phyloP scores from a whole-genome alignment of 83 land plant genomes.

The Thuja plicata region DNA sequence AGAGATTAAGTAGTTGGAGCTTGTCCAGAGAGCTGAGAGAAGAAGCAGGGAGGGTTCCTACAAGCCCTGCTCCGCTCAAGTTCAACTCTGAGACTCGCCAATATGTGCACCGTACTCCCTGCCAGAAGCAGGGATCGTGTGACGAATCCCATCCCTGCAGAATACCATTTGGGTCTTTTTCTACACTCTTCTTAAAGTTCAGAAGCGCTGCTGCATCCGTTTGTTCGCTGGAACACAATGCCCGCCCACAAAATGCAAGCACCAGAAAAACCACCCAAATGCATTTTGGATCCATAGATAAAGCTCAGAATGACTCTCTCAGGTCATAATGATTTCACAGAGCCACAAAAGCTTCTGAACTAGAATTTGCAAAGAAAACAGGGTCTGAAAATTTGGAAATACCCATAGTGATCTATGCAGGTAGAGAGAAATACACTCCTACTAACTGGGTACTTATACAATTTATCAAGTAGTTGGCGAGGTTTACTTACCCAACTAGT shows the following conservation, averaged over 20 bases:
- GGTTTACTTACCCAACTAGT: too few species aligned
- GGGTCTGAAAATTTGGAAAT: too few species aligned
- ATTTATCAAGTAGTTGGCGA: too few species aligned
- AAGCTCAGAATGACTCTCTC: neutral
- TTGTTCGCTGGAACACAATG: constrained; percentile 4
- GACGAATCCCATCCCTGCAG: constrained; percentile 39
- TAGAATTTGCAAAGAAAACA: too few species aligned
- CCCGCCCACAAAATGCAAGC: neutral
- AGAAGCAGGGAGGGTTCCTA: constrained; percentile 30
- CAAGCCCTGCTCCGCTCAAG: constrained; percentile 31
- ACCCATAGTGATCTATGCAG: neutral
- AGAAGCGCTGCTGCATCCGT: constrained; percentile 50
- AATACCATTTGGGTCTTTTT: constrained; percentile 40
- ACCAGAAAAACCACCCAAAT: neutral
- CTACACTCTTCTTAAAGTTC: constrained; percentile 45
- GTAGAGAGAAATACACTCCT: neutral
- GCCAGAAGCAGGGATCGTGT: constrained; percentile 48
- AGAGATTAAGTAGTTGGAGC: constrained; percentile 46
- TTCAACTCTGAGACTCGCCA: constrained; percentile 50
- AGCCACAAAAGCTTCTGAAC: too few species aligned
- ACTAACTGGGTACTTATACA: neutral
- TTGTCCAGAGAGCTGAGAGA: constrained; percentile 41
- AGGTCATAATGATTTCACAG: too few species aligned
- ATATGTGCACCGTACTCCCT: constrained; percentile 49
- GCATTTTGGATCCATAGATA: neutral